Conservation (phyloP, 2,329 filamentous ascomycete genomes). For the Chrysoporthe cubensis region DNA sequence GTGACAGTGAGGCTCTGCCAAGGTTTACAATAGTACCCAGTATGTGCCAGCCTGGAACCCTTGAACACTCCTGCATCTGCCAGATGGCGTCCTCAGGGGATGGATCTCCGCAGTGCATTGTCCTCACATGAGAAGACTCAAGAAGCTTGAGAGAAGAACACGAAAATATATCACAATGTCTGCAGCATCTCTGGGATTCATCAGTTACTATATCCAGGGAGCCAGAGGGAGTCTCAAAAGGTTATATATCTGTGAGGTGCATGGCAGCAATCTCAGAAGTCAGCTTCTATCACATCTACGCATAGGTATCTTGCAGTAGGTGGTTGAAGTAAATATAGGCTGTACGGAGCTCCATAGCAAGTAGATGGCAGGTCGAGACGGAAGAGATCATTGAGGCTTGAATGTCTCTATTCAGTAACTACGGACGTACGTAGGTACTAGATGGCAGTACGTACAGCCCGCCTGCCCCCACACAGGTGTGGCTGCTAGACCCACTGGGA, state of each 20-base stretch:
- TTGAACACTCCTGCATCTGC: no score
- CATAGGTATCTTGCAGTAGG: background rate
- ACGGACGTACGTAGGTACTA: background rate
- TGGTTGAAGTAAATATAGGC: background rate
- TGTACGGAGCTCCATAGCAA: background rate
- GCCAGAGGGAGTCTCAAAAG: background rate
- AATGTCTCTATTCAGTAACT: background rate
- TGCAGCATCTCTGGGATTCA: background rate
- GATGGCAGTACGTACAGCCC: background rate
- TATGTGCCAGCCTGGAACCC: background rate
- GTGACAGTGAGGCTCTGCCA: constrained; percentile 1
- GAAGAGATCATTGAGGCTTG: background rate
- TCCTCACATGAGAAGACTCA: no score
- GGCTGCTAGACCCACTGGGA: background rate
- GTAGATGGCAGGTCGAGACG: background rate
- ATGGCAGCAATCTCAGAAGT: background rate
- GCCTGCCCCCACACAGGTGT: background rate
- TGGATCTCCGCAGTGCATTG: background rate
- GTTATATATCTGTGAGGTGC: background rate
- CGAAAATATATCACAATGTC: background rate
- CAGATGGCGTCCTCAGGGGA: background rate
- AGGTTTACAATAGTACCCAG: background rate
- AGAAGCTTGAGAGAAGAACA: background rate
- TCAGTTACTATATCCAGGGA: background rate
- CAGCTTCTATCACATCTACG: background rate